A percentile compares a stretch with the other conserved stretches of the same genome.
Evolutionary conservation across 129 eudicot genomes (phyloP).

Genomic region (Flaveria robusta): DNA sequence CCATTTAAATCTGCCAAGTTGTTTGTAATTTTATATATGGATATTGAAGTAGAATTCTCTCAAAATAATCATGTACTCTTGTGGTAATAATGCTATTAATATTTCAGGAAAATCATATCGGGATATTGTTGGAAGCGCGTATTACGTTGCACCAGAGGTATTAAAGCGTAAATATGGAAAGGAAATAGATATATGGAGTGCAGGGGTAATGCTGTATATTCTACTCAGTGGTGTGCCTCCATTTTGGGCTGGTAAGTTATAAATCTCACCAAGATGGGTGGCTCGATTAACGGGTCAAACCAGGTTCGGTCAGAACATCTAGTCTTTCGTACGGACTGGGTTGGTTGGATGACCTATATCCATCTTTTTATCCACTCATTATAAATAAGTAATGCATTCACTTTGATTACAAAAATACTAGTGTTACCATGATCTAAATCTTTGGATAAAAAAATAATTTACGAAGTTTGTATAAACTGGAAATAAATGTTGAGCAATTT

Average conservation of each 20-base stretch:
- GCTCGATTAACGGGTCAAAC: not conserved
- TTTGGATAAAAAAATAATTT: not conserved
- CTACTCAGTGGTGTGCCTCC: constrained; percentile 96
- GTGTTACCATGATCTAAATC: not conserved
- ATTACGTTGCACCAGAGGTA: constrained; percentile 95
- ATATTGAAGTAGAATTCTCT: too few species aligned
- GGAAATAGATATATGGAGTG: constrained; percentile 92
- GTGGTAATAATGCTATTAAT: not conserved
- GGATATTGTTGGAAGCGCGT: constrained; percentile 91
- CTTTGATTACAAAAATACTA: not conserved
- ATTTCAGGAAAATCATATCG: constrained; percentile 75
- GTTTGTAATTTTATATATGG: not conserved
- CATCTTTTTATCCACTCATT: not conserved
- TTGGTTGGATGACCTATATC: not conserved
- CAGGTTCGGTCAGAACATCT: not conserved
- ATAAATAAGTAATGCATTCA: not conserved
- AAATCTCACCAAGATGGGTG: not conserved
- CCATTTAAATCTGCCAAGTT: constrained; percentile 11
- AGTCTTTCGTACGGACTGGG: not conserved
- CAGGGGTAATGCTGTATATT: constrained; percentile 89
- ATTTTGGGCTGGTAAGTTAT: constrained; percentile 85
- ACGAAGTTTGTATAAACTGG: not conserved
- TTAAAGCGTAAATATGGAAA: constrained; percentile 80
- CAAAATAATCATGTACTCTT: constrained; percentile 10
- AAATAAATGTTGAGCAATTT: not conserved